Evolutionary conservation across 768 basidiomycete species (phyloP), one percentile per base, ranked within the genome.

Genomic region (Scleroderma bovista): DNA sequence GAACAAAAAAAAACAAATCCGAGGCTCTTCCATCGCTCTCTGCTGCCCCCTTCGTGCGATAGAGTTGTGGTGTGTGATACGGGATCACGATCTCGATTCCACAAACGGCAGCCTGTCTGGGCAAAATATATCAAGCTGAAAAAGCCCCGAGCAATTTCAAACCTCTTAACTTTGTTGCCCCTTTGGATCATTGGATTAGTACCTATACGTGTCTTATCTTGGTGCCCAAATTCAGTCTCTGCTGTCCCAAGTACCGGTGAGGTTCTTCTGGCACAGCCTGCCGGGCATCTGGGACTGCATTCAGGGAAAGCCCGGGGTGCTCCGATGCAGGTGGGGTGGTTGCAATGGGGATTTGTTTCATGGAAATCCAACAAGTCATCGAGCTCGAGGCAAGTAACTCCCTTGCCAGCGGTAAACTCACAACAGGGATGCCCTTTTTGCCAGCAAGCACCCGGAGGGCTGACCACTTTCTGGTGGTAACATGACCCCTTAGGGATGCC

Each of bases 291-390:
- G 15, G 8, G 7, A 15, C 32, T 33, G 32, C 32, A 15, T 15
- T 33, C 32, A 33, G 32, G 32, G 32, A 5, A 12, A 23, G 4
- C 40, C 20, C 40, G 40, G 41, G 4, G 6, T 24, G 13, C 19
- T 40, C 39, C 39, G 39, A 40, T 40, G 39, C 17, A 11, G 12
- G 39, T 42, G 6, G 16, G 22, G 23, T 81, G 68, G 69, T 66
- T 6, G 62, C 73, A 26, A 85, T 83, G 57, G 83, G 78, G 11
- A 81, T 75, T 86, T 81, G 54, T 85, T 80, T 62, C 75, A 74
- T 39, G 83, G 60, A 1, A 81, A 62, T 53, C 45, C 17, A 50
- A 49, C 55, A 55, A n/a, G n/a, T n/a, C n/a, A n/a, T n/a, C n/a
- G n/a, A n/a, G n/a, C n/a, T n/a, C n/a, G n/a, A n/a, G n/a, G n/a